Base-by-base conservation (phyloP, 768 basidiomycete species). In the Melanogaster broomeanus region DNA sequence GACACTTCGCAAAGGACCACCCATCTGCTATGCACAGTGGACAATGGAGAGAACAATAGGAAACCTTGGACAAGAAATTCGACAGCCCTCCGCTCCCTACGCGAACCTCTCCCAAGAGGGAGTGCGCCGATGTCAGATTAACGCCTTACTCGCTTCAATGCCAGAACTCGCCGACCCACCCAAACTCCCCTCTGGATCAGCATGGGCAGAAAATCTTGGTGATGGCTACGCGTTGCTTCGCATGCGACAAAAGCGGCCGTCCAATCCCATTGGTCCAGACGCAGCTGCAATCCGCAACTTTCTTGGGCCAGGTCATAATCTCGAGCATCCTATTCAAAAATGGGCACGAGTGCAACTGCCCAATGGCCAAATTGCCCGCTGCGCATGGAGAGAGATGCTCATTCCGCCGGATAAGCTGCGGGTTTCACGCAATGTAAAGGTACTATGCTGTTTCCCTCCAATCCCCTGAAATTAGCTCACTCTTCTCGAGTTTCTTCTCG, bases 51-150 rank as follows among this genome's bases (percentile, higher is more conserved):
- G n/a, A n/a, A n/a, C n/a, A n/a, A n/a, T n/a, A n/a, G n/a, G n/a
- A n/a, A n/a, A n/a, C n/a, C n/a, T n/a, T n/a, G n/a, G n/a, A n/a
- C n/a, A n/a, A n/a, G n/a, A n/a, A n/a, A n/a, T 73, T 44, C 39
- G 45, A 15, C 62, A 64, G 27, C 63, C 44, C 5, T 61, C 57
- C 3, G 58, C 69, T 19, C 55, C 60, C 1, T 69, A 54, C 43
- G 59, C 57, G 4, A 70, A 70, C 43, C 51, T 71, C 1, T 34
- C 67, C 4, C 47, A 67, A 34, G n/a, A n/a, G n/a, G 65, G 56
- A 10, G 25, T 69, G 9, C 52, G 51, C 0, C 53, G 53, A 10
- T 57, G 46, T 15, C 67, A 68, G 43, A 25, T 50, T 13, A 61
- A 61, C 33, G 43, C 57, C 3, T 37, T 62, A 25, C 24, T 27